Evolutionary conservation across 345 rosid genomes (phyloP), one percentile per base, ranked within the genome.

Genomic region (Isatis tinctoria): DNA sequence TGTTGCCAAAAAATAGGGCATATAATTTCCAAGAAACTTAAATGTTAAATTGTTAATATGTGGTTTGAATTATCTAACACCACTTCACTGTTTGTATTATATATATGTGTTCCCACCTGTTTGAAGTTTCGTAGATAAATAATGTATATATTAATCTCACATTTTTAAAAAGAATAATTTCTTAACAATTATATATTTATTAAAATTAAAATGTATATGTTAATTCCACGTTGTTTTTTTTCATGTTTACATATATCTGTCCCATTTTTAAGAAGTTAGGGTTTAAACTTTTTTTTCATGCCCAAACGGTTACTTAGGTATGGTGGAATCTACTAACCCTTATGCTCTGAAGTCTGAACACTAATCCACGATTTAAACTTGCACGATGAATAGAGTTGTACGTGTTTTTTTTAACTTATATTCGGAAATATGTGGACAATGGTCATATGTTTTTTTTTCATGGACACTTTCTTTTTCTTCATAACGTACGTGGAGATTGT

Each of bases 11-110:
- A 3, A 64, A 24, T 26, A 40, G 40, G 28, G 33, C 59, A 75
- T 52, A 53, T 32, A 41, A 33, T 61, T 68, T 68, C 74, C 51
- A 61, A 35, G 69, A 51, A 74, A 75, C 11, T 54, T 43, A 33
- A 33, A 12, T 51, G 24, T 51, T 39, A 30, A 32, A 33, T 24
- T 49, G 16, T 40, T 30, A 22, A 22, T 32, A 39, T 48, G 40
- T 28, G 9, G 8, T 47, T 35, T 74, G 14, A 32, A 45, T 36
- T 35, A 32, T n/a, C 10, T 56, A 57, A 47, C 16, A 45, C 24
- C 60, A 26, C 49, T 54, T 65, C 11, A 33, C 40, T 16, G 27
- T 36, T 3, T 43, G 41, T 63, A 53, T 22, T 16, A 7, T 33
- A 2, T 6, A 9, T 33, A 2, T 48, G 11, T 60, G 40, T 60